Percentiles rank a stretch among this genome's conserved stretches.
These are phyloP conservation scores for Yamadazyma insecticola DNA, from an alignment of 805 yeast species.

Conservation along the genomic window DNA sequence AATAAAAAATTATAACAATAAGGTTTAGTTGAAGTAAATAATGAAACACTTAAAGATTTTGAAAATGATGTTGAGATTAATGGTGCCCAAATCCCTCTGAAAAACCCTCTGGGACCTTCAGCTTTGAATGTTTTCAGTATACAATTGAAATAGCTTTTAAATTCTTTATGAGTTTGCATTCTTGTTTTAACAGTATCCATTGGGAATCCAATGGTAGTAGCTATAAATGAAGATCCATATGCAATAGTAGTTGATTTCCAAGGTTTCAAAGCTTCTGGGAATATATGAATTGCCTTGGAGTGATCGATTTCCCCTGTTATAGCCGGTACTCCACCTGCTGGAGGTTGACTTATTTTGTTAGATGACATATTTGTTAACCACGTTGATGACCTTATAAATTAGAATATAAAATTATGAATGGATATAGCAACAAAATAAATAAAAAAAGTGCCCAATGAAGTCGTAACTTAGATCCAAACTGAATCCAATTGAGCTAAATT, in stretches of 20 bases:
- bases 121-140: slow-evolving; percentile 45
- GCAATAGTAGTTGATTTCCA: slow-evolving; percentile 59
- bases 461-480: no score
- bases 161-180: slow-evolving; percentile 70
- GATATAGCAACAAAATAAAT: no score
- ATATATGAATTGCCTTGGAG: slow-evolving; percentile 40
- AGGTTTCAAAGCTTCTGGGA: slow-evolving; percentile 47
- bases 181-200: slow-evolving; percentile 83
- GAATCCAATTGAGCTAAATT: no score
- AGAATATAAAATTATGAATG: no score
- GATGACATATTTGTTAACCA: no score
- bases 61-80: slow-evolving; percentile 61
- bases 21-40: slow-evolving; percentile 56
- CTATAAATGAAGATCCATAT: slow-evolving; percentile 55
- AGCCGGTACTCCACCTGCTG: slow-evolving; percentile 42
- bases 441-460: no score
- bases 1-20: slow-evolving; percentile 14
- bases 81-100: slow-evolving; percentile 75
- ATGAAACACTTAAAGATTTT: slow-evolving; percentile 60
- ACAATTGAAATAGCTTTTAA: slow-evolving; percentile 54
- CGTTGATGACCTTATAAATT: no score
- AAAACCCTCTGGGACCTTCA: slow-evolving; percentile 70
- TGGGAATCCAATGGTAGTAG: slow-evolving; percentile 77
- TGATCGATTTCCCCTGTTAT: slow-evolving; percentile 53
- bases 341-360: no score